These are phyloP conservation scores for Pseudoscleropodium purum DNA, from an alignment of 225 moss, liverwort and hornwort genomes.

Conservation along the genomic window DNA sequence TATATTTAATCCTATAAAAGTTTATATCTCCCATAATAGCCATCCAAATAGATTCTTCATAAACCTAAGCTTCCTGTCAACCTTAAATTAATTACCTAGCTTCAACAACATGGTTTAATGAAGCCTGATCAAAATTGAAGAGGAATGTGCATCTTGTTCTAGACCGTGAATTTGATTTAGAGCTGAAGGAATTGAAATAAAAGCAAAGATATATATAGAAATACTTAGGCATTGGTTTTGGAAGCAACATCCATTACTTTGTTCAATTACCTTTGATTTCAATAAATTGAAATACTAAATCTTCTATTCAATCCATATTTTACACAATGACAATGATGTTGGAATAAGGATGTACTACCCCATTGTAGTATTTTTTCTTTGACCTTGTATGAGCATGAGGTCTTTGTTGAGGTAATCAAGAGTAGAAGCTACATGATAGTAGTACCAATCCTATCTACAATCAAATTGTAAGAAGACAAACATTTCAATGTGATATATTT, in stretches of 20 bases:
- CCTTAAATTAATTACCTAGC: not conserved
- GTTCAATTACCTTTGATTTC: not conserved
- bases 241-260: not conserved
- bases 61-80: not conserved
- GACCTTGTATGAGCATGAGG: too few relatives aligned
- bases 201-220: not conserved
- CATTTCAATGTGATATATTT: not conserved
- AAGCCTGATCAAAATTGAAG: not conserved
- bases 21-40: not conserved
- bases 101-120: not conserved
- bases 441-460: rapidly evolving
- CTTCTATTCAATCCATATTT: not conserved
- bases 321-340: not conserved
- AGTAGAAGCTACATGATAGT: not conserved
- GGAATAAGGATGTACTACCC: not conserved
- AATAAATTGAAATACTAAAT: not conserved
- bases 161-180: not conserved
- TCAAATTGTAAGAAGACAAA: not conserved
- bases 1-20: not conserved
- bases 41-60: not conserved
- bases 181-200: not conserved
- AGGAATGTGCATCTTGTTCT: not conserved
- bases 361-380: not conserved
- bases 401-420: not conserved
- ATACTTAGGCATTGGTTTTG: rapidly evolving